These are phyloP conservation scores for Aspergillus ustus DNA, from an alignment of 2,329 filamentous ascomycete species.

Conservation along the genomic window DNA sequence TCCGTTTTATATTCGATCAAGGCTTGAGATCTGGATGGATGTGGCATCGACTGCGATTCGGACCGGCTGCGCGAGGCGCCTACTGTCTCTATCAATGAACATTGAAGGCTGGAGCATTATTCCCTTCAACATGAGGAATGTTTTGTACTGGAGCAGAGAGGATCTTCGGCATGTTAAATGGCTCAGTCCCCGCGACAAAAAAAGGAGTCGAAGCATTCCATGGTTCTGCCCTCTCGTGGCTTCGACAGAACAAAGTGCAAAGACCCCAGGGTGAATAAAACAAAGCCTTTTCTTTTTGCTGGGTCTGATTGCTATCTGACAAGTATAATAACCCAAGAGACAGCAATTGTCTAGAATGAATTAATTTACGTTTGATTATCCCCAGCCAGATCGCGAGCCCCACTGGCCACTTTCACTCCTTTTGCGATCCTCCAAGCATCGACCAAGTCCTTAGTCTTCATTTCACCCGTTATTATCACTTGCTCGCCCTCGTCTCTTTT, in stretches of 20 bases:
- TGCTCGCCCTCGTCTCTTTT: conserved; percentile 15
- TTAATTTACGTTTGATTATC: conserved; percentile 20
- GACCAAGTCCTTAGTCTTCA: conserved; percentile 26
- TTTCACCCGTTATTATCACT: conserved; percentile 25
- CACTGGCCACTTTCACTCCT: conserved; percentile 12
- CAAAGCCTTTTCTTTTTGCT: background rate
- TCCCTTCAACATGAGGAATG: background rate
- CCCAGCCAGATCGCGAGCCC: conserved; percentile 17
- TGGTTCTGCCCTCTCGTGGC: conserved; percentile 1
- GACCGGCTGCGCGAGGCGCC: background rate
- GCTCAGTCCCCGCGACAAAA: background rate
- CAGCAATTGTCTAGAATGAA: conserved; percentile 11
- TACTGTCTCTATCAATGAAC: background rate
- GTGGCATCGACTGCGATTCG: background rate
- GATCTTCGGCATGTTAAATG: conserved; percentile 7
- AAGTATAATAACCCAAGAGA: background rate
- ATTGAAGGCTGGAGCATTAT: background rate
- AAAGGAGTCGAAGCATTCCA: conserved; percentile 6
- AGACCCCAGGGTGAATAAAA: background rate
- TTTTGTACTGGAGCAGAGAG: background rate
- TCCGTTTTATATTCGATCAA: background rate
- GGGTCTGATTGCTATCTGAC: background rate
- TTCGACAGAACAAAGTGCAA: background rate
- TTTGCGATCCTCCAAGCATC: conserved; percentile 19
- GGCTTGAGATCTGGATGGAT: background rate